Evolutionary conservation across 106 monocot genomes (phyloP), one percentile per base, ranked within the genome.

Genomic region (Vanilla planifolia): DNA sequence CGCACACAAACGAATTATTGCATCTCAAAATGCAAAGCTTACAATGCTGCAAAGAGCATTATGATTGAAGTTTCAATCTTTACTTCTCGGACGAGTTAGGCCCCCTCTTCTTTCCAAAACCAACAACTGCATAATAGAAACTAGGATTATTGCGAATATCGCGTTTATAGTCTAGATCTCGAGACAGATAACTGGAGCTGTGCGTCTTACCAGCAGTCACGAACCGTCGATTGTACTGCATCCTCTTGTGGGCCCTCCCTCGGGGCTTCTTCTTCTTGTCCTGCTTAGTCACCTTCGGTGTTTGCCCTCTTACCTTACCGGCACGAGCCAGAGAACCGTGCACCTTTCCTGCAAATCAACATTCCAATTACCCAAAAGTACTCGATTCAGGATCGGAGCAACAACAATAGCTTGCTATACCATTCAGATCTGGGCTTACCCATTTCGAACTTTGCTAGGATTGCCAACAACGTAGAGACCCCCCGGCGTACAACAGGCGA

Each of bases 231-330:
- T 80, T 80, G 70, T 80, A 80, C 57, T 80, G 80, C 71, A 76
- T 71, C 10, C 80, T 61, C 71, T 80, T 80, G 67, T 80, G 61
- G 27, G 80, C 80, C 53, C 80, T 58, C 16, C 80, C 80, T 25
- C 80, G 64, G 11, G 80, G 80, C 71, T 81, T 67, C 76, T 81
- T 81, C 80, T 81, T 81, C 71, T 81, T 81, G 72, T 81, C 80
- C 59, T 76, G 76, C 76, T 81, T 81, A 40, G 75, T 67, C 58
- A 76, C 80, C 76, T 81, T 81, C 57, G 80, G 80, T 52, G 80
- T 81, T 62, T 81, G 80, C 43, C 80, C 80, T 41, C 80, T 62
- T 37, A 81, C 80, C 76, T 81, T 81, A 11, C 80, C 80, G 2
- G 80, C 80, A 23, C 80, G 71, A 14, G 80, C 80, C 50, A 81